Evolutionary conservation across 306 rosid species (phyloP), one percentile per base, ranked within the genome.

Genomic region (Gillenia trifoliata): DNA sequence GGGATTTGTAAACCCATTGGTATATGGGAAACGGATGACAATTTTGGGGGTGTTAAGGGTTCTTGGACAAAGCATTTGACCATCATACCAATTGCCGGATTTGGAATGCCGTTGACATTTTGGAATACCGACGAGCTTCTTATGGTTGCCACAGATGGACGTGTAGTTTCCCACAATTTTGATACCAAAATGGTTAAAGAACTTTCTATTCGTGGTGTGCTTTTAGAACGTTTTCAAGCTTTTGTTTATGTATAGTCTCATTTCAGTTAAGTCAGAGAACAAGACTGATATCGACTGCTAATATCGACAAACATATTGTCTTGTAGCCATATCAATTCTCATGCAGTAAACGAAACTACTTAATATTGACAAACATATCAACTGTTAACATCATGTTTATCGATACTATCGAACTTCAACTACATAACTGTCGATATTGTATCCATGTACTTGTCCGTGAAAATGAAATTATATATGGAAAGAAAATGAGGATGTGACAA

Each of bases 41-140:
- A 36, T 11, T 45, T 8, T 7, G 16, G 26, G 1, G 30, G 47
- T 29, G 1, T 3, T 8, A 8, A 36, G 40, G 0, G 11, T 8
- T 36, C 9, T 34, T 54, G 64, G 75, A 56, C 75, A 15, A 71
- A 71, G 34, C 25, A 13, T 19, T 25, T 34, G n/a, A 59, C 45
- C 34, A n/a, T 71, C 11, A n/a, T 11, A 34, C 65, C 54, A 16
- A 3, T 34, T 3, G 52, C 38, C 12, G 75, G n/a, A 8, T 17
- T 71, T 71, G 65, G 34, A 3, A n/a, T 54, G 23, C 47, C 69
- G 1, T 6, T 40, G 33, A 17, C 22, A 4, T 20, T 73, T 41
- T 73, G 77, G 70, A 73, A 73, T 3, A 62, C 70, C 30, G 62
- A 38, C 23, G 47, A 59, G 64, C 33, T 62, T 15, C 77, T 36